These are phyloP conservation scores for Gaertneriomyces semiglobifer DNA, from an alignment of 192 early-diverging fungal genomes.

Conservation along the genomic window DNA sequence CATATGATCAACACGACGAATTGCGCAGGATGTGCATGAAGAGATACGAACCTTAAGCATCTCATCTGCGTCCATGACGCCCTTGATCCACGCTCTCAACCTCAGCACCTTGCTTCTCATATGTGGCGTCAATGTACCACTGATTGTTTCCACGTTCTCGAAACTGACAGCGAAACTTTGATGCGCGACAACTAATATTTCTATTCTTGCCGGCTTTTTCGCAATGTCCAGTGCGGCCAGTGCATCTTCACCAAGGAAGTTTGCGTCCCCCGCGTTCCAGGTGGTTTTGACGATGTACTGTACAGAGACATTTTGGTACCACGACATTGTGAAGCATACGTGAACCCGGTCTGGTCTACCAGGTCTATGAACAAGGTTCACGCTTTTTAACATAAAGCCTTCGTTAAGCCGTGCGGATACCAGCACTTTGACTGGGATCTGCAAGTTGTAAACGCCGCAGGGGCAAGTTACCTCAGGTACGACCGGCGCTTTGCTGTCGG, in stretches of 20 bases:
- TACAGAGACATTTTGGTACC: constrained; percentile 49
- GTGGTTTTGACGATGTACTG: constrained; percentile 49
- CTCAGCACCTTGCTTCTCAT: constrained; percentile 36
- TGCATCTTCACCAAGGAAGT: too few relatives aligned
- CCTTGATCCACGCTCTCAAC: constrained; percentile 39
- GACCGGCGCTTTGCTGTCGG: constrained; percentile 36
- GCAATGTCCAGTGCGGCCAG: too few relatives aligned
- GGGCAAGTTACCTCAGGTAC: constrained; percentile 49
- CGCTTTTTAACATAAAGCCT: constrained; percentile 42
- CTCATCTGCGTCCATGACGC: constrained; percentile 43
- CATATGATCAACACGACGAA: not conserved
- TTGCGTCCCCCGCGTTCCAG: constrained; percentile 15
- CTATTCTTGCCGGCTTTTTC: too few relatives aligned
- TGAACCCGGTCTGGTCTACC: constrained; percentile 33
- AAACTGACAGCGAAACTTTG: too few relatives aligned
- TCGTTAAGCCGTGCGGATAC: constrained; percentile 40
- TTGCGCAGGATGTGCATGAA: not conserved
- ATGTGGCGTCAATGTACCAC: not conserved
- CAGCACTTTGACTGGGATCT: constrained; percentile 27
- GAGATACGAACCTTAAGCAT: constrained; percentile 29
- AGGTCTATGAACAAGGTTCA: constrained; percentile 20
- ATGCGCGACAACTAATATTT: too few relatives aligned
- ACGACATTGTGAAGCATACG: constrained; percentile 42
- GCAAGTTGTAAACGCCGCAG: constrained; percentile 38
- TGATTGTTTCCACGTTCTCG: too few relatives aligned